Percentiles rank a stretch among this genome's conserved stretches.
phyloP scores from a whole-genome alignment of 768 basidiomycete species.

The Auriscalpium orientale region DNA sequence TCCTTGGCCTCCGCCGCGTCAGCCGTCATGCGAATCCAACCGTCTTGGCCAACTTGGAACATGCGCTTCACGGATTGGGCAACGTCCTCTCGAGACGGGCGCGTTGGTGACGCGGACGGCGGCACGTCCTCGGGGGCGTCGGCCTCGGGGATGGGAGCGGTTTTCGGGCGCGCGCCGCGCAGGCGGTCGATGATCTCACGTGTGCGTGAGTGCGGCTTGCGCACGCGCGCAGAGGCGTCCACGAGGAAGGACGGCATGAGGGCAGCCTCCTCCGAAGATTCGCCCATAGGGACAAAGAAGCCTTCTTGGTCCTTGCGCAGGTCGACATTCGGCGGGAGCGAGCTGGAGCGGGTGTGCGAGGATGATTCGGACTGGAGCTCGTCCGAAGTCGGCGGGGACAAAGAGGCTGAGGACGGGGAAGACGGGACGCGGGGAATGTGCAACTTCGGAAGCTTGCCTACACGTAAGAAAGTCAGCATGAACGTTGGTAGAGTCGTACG shows the following conservation, averaged over 20 bases:
- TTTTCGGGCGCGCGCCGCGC: conserved; percentile 17
- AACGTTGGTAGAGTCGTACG: too few species aligned
- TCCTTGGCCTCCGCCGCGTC: neutral
- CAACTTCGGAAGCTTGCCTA: conserved; percentile 5
- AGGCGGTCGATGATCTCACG: conserved; percentile 53
- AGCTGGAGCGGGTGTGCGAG: conserved; percentile 20
- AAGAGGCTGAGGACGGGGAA: conserved; percentile 27
- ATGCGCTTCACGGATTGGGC: conserved; percentile 10
- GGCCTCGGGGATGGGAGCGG: conserved; percentile 18
- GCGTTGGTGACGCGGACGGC: neutral
- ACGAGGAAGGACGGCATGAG: conserved; percentile 29
- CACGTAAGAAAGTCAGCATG: too few species aligned
- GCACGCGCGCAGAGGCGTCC: conserved; percentile 22
- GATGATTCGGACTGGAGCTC: conserved; percentile 21
- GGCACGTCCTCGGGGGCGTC: conserved; percentile 17
- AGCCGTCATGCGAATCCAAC: conserved; percentile 13
- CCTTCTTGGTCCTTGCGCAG: conserved; percentile 49
- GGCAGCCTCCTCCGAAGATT: conserved; percentile 16
- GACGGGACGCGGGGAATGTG: conserved; percentile 11
- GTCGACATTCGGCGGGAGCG: conserved; percentile 29
- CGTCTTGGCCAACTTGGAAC: conserved; percentile 15
- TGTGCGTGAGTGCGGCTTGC: conserved; percentile 44
- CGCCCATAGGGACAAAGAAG: conserved; percentile 36
- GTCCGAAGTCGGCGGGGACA: conserved; percentile 38
- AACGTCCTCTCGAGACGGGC: conserved; percentile 1